Conservation (phyloP, 1,139 yeast species). For the Torulaspora pretoriensis region DNA sequence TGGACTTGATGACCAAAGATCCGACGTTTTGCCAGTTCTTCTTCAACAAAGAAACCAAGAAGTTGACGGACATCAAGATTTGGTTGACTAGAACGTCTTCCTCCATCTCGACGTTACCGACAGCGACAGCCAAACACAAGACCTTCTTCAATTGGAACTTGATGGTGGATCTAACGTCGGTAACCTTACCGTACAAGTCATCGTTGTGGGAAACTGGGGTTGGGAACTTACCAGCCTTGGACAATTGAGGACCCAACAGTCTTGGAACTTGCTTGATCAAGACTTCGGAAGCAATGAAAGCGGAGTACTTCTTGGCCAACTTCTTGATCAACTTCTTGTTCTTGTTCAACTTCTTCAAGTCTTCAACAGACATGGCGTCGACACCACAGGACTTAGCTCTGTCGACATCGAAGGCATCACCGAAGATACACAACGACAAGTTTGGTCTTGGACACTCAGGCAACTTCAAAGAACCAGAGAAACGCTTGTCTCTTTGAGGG, state of each 20-base stretch:
- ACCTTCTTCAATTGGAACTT: conserved; percentile 99
- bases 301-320: conserved; percentile 99
- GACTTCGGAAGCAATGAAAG: conserved; percentile 98
- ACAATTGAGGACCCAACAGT: conserved; percentile 99
- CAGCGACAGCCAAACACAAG: conserved; percentile 86
- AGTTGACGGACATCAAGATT: conserved; percentile 98
- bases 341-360: conserved; percentile 99
- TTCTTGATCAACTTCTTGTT: conserved; percentile 99
- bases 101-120: conserved; percentile 99
- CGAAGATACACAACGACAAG: conserved; percentile 99
- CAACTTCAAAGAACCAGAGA: conserved; percentile 98
- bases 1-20: conserved; percentile 96
- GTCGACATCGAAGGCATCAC: conserved; percentile 99
- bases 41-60: conserved; percentile 98
- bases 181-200: conserved; percentile 93
- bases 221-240: conserved; percentile 99
- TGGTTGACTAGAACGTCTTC: conserved; percentile 95
- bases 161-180: conserved; percentile 98
- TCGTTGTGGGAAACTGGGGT: conserved; percentile 99
- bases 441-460: conserved; percentile 99
- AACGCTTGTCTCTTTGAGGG: conserved; percentile 99
- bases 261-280: conserved; percentile 99
- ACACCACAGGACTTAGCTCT: conserved; percentile 99
- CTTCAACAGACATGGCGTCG: conserved; percentile 99
- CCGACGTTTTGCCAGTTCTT: conserved; percentile 99